phyloP scores from a whole-genome alignment of 257 asterid genomes.

The Salvia rosmarinus region DNA sequence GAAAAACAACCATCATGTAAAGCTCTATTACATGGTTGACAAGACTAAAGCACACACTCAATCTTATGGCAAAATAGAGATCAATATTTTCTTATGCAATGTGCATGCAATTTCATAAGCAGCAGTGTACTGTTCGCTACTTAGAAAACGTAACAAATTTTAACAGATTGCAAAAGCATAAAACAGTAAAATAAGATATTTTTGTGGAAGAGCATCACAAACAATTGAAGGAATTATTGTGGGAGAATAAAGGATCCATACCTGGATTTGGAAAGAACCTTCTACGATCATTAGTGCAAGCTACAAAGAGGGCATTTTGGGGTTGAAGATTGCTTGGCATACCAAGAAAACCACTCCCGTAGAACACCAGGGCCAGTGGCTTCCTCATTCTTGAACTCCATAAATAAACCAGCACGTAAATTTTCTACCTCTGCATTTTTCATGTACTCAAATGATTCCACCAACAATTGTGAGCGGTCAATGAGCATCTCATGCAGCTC shows the following conservation, averaged over 20 bases:
- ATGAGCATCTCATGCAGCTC: slow-evolving; percentile 96
- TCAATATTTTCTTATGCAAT: slow-evolving; percentile 14
- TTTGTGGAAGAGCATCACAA: slow-evolving; percentile 17
- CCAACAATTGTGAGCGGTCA: slow-evolving; percentile 78
- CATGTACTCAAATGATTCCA: slow-evolving; percentile 83
- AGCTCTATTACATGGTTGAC: slow-evolving; percentile 2
- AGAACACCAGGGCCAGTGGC: slow-evolving; percentile 99
- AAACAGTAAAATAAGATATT: slow-evolving; percentile 22
- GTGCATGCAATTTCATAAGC: slow-evolving; percentile 22
- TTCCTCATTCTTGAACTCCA: slow-evolving; percentile 98
- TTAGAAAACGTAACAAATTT: not conserved
- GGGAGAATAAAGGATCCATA: slow-evolving; percentile 30
- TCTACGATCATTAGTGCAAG: slow-evolving; percentile 93
- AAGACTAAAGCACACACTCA: not conserved
- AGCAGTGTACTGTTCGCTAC: not conserved
- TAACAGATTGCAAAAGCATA: slow-evolving; percentile 20
- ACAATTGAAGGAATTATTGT: not conserved
- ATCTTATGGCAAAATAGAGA: not conserved
- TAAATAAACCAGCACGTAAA: slow-evolving; percentile 79
- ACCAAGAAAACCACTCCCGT: slow-evolving; percentile 96
- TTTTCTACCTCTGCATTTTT: slow-evolving; percentile 59
- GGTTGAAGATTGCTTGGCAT: slow-evolving; percentile 86
- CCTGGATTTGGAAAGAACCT: slow-evolving; percentile 99
- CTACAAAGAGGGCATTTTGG: slow-evolving; percentile 83
- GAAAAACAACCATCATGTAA: not conserved